A percentile compares a stretch with the other conserved stretches of the same genome.
phyloP scores from a whole-genome alignment of 108 stramenopile species.

The Schizochytrium sp. region DNA sequence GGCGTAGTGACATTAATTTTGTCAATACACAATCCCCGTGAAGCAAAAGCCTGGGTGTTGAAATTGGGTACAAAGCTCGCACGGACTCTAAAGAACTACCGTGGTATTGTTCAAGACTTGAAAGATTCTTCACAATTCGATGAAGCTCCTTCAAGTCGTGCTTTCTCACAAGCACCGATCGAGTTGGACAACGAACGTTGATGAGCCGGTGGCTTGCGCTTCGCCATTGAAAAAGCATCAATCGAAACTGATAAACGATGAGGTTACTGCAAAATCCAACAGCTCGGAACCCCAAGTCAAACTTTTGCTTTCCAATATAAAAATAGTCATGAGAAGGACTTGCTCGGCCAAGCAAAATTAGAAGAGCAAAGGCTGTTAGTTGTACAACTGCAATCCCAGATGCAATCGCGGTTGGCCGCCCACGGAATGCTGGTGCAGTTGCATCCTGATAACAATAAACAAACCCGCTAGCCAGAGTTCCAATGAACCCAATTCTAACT shows the following conservation, averaged over 20 bases:
- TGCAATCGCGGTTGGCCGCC: background rate
- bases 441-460: constrained; percentile 20
- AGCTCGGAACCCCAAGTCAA: background rate
- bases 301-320: background rate
- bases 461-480: background rate
- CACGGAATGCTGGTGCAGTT: background rate
- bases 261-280: background rate
- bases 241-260: background rate
- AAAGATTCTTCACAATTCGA: background rate
- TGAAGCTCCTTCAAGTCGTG: background rate
- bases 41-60: background rate
- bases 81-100: background rate
- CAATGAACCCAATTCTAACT: background rate
- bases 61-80: background rate
- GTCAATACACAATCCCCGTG: background rate
- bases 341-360: background rate
- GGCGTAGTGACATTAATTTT: background rate
- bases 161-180: background rate
- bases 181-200: background rate
- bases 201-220: background rate
- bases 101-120: background rate
- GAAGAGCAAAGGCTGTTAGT: background rate
- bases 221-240: background rate
- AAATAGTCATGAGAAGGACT: background rate
- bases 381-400: background rate